A percentile compares a stretch with the other conserved stretches of the same genome.
phyloP scores from a whole-genome alignment of 495 filamentous ascomycete species.

The Lasiosphaeria ovina region DNA sequence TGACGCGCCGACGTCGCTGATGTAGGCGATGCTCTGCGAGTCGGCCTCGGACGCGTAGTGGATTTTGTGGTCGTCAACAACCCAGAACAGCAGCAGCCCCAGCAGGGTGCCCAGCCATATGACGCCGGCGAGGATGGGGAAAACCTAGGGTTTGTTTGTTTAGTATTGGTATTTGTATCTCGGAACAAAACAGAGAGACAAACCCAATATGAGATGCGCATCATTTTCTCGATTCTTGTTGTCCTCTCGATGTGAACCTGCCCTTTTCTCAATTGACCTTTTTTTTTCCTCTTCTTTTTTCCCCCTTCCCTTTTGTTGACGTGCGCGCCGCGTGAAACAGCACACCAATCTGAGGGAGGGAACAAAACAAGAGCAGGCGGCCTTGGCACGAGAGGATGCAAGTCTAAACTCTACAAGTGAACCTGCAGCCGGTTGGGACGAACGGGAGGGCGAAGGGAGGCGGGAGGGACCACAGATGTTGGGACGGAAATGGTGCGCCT shows the following conservation, averaged over 20 bases:
- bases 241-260: not conserved
- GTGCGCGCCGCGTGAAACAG: too few relatives aligned
- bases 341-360: too few relatives aligned
- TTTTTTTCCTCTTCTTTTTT: not conserved
- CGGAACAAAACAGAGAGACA: constrained; percentile 14
- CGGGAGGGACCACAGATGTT: too few relatives aligned
- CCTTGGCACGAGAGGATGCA: too few relatives aligned
- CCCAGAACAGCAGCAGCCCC: constrained; percentile 60
- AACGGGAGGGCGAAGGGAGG: too few relatives aligned
- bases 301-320: too few relatives aligned
- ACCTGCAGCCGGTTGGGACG: too few relatives aligned
- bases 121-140: constrained; percentile 74
- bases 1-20: constrained; percentile 73
- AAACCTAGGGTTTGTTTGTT: constrained; percentile 59
- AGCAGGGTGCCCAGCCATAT: constrained; percentile 73
- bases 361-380: not conserved
- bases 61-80: constrained; percentile 50
- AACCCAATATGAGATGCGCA: constrained; percentile 55
- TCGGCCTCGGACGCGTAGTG: constrained; percentile 66
- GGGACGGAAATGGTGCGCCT: too few relatives aligned
- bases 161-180: constrained; percentile 8
- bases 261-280: not conserved
- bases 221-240: constrained; percentile 19
- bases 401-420: too few relatives aligned
- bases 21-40: constrained; percentile 73